A percentile compares a stretch with the other conserved stretches of the same genome.
These are phyloP conservation scores for Acacia acuminata DNA, from an alignment of 306 rosid genomes.

Conservation along the genomic window DNA sequence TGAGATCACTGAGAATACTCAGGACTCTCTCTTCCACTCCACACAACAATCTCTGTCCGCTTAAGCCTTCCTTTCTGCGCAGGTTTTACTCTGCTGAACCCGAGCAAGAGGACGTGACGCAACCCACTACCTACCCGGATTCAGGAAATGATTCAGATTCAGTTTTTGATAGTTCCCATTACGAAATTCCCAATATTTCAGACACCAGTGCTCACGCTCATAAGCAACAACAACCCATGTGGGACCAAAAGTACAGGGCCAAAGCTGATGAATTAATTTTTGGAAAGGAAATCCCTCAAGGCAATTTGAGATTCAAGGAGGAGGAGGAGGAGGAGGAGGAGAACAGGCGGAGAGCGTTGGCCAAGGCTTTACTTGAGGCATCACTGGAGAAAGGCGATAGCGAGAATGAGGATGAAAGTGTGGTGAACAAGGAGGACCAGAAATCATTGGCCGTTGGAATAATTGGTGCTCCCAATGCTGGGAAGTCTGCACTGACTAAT, in stretches of 20 bases:
- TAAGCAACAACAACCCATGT: slow-evolving; percentile 31
- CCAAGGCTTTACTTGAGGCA: slow-evolving; percentile 75
- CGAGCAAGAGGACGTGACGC: slow-evolving; percentile 42
- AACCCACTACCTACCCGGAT: slow-evolving; percentile 36
- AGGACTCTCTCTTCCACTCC: slow-evolving; percentile 31
- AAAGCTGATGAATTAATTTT: slow-evolving; percentile 52
- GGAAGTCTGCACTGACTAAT: slow-evolving; percentile 91
- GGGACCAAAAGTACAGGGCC: slow-evolving; percentile 65
- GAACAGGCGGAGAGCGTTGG: slow-evolving; percentile 56
- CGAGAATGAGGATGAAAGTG: slow-evolving; percentile 34
- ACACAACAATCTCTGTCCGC: neutral
- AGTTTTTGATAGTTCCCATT: slow-evolving; percentile 74
- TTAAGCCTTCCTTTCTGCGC: slow-evolving; percentile 19
- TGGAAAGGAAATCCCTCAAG: slow-evolving; percentile 41
- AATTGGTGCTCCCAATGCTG: slow-evolving; percentile 95
- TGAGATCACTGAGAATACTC: slow-evolving; percentile 47
- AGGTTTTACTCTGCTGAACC: slow-evolving; percentile 66
- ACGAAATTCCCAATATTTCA: slow-evolving; percentile 35
- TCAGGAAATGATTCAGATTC: slow-evolving; percentile 45
- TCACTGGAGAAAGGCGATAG: slow-evolving; percentile 48
- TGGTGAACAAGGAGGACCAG: slow-evolving; percentile 84
- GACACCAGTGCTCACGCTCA: slow-evolving; percentile 21
- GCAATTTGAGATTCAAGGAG: slow-evolving; percentile 42
- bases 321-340: slow-evolving; percentile 68
- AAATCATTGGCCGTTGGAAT: slow-evolving; percentile 84